Conservation (phyloP, 2,329 filamentous ascomycete genomes). For the Sporothrix humicola region DNA sequence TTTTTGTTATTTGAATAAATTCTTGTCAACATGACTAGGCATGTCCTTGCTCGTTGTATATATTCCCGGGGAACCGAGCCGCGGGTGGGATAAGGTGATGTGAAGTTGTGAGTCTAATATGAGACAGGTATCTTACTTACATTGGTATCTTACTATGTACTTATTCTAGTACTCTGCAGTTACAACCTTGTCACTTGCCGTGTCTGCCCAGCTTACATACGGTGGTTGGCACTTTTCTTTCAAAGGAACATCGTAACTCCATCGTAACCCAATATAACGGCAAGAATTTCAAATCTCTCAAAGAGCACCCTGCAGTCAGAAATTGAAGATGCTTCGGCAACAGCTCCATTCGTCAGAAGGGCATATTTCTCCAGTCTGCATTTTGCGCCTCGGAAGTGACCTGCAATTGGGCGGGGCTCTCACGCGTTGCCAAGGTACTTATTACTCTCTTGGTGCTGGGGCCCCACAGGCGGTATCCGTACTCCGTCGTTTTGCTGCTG, state of each 20-base stretch:
- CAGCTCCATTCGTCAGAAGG: not conserved
- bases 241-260: not conserved
- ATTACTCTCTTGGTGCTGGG: not conserved
- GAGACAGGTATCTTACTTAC: no score
- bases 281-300: not conserved
- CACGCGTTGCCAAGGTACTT: constrained; percentile 24
- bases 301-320: not conserved
- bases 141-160: no score
- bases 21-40: not conserved
- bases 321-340: not conserved
- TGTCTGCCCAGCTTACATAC: not conserved
- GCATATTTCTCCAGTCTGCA: not conserved
- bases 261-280: no score
- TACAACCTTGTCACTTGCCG: constrained; percentile 18
- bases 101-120: not conserved
- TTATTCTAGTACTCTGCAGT: not conserved
- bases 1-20: not conserved
- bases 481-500: constrained; percentile 3
- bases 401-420: constrained; percentile 21
- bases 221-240: not conserved
- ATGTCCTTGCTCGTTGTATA: not conserved
- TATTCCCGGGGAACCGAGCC: constrained; percentile 19
- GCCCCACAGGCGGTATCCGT: constrained; percentile 24
- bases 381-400: constrained; percentile 26
- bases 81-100: constrained; percentile 19